phyloP scores from a whole-genome alignment of 2,329 filamentous ascomycete genomes.

The Calonectria fujianensis region DNA sequence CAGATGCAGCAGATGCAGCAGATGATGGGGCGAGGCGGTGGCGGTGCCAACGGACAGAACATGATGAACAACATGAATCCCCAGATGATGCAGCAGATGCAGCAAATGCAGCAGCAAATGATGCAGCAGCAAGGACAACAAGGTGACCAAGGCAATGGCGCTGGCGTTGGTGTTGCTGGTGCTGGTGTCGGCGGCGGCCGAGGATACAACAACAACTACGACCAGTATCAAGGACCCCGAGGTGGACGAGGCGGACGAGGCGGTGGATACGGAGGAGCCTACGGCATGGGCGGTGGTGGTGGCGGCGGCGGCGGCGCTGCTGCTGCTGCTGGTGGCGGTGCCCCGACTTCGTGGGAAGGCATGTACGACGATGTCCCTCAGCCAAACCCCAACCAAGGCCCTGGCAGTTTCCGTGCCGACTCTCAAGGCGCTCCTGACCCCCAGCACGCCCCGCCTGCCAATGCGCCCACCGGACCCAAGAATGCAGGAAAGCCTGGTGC shows the following conservation, averaged over 20 bases:
- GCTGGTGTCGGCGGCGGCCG: conserved; percentile 48
- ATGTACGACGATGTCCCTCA: conserved; percentile 98
- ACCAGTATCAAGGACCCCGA: conserved; percentile 67
- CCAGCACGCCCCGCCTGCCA: conserved; percentile 70
- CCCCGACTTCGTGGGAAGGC: conserved; percentile 94
- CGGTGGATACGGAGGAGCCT: conserved; percentile 51
- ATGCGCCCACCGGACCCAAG: conserved; percentile 93
- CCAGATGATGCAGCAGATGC: conserved; percentile 75
- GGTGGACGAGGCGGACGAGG: conserved; percentile 57
- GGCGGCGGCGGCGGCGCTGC: conserved; percentile 56
- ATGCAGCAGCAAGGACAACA: conserved; percentile 63
- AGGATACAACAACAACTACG: conserved; percentile 58
- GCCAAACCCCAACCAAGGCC: conserved; percentile 75
- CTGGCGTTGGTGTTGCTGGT: conserved; percentile 50
- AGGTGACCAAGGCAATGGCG: conserved; percentile 55
- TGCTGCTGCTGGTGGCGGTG: conserved; percentile 70
- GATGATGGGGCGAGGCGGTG: conserved; percentile 68
- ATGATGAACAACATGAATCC: conserved; percentile 68
- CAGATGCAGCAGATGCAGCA: conserved; percentile 83
- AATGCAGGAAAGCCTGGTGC: conserved; percentile 94
- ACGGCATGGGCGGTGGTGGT: conserved; percentile 50
- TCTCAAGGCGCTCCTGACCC: conserved; percentile 65
- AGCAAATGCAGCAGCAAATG: conserved; percentile 64
- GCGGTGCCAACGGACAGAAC: conserved; percentile 60
- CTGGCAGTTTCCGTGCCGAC: conserved; percentile 65